Base-by-base conservation (phyloP, 2,329 filamentous ascomycete species). In the Massarina eburnea region DNA sequence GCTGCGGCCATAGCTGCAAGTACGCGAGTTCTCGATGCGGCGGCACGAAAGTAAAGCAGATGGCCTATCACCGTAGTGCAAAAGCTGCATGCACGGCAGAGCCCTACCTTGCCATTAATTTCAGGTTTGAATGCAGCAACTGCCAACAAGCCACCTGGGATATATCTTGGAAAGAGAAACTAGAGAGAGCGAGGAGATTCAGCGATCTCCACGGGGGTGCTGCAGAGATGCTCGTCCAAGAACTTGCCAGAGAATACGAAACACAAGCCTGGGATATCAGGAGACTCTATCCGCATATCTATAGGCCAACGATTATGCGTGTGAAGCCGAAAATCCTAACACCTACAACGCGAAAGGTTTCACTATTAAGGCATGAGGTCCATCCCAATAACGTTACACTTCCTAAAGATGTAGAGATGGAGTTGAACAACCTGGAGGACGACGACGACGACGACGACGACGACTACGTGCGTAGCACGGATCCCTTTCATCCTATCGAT, bases 21-120 rank as follows among this genome's bases (percentile, higher is more conserved):
- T 51, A 65, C 22, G 55, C 58, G 15, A 55, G 59, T 8, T 71
- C 67, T 2, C 56, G 53, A 17, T 73, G 72, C 48, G 41, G 53
- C 9, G 71, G 67, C 10, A 67, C 57, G 2, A 67, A 61, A 27
- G 59, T 58, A 22, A 64, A 61, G 30, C n/a, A 17, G 7, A 54
- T 43, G 0, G 33, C 39, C 1, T 49, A 42, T 22, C 52, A 39
- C 7, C 50, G 45, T 8, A 50, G 45, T 26, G 8, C 10, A 17
- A 42, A 19, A 41, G 54, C 60, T 8, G 59, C 61, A 4, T 72
- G 70, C 44, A 50, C 43, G 7, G 55, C 61, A 1, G 46, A 56
- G 5, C 45, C 58, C 2, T 61, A 57, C 26, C 43, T 71, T 14
- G 54, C 37, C 12, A 39, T 68, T 21, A 22, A 44, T 8, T 43